Conservation (phyloP, 306 rosid species). For the Crataegus laevigata region DNA sequence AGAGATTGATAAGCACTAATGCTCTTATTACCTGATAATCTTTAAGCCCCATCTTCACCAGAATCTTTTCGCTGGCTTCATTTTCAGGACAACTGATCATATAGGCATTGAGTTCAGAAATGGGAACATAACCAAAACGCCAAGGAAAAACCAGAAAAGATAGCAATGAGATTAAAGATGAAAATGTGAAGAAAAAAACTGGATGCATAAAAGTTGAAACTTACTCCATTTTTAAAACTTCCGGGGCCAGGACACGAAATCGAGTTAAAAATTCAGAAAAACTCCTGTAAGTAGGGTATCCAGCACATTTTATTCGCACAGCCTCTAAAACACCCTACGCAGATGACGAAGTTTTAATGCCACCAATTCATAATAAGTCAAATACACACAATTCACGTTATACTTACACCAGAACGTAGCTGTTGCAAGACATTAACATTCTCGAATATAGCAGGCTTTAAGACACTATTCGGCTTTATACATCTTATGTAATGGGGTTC, state of each 20-base stretch:
- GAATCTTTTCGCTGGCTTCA: conserved; percentile 49
- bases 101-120: conserved; percentile 22
- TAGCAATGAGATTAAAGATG: conserved; percentile 11
- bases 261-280: conserved; percentile 64
- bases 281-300: conserved; percentile 78
- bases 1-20: not conserved
- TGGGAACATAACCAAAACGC: conserved; percentile 4
- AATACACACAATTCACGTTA: conserved; percentile 14
- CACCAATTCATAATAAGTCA: conserved; percentile 7
- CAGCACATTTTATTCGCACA: conserved; percentile 84
- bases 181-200: not conserved
- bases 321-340: conserved; percentile 96
- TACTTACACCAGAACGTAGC: conserved; percentile 82
- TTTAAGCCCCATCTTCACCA: conserved; percentile 62
- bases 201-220: conserved; percentile 21
- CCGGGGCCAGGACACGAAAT: conserved; percentile 68
- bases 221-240: conserved; percentile 61
- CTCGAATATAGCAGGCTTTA: conserved; percentile 63
- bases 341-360: conserved; percentile 31
- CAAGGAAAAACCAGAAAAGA: conserved; percentile 12
- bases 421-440: conserved; percentile 68
- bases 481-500: conserved; percentile 95
- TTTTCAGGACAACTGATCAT: conserved; percentile 55
- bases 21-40: conserved; percentile 71
- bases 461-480: conserved; percentile 69